Base-by-base conservation (phyloP, 345 rosid species). In the Pelargonium nanum region DNA sequence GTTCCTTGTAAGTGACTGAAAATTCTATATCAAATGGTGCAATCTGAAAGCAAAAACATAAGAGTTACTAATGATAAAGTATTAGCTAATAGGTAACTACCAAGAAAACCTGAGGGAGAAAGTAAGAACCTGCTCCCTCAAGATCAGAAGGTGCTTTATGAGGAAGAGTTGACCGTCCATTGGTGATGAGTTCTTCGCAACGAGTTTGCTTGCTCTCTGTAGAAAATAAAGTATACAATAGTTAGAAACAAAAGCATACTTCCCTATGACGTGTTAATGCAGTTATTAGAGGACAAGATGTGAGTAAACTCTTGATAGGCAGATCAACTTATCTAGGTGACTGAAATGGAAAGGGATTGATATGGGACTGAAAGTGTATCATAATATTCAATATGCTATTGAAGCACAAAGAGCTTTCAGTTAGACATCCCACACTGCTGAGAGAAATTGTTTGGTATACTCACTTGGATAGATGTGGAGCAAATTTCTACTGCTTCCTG, bases 401-500 rank as follows among this genome's bases (percentile, higher is more conserved):
- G n/a, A n/a, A n/a, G n/a, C n/a, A n/a, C n/a, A n/a, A n/a, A n/a
- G 40, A 30, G 40, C 40, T 30, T 30, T 12, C 40, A 30, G 40
- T 30, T 30, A 30, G 9, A 30, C 40, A 30, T 30, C 9, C 40
- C 10, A 30, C 40, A 30, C 9, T 40, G 48, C 48, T 6, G 9
- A 6, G 48, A 40, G 16, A 40, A 40, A 30, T 30, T 30, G 5
- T 50, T 65, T 67, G 70, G 70, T 44, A 67, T 32, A 73, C 91
- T 84, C 75, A 93, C 97, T 72, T 89, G 99, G 73, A 93, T 78
- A 40, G 95, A 93, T 55, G 61, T 64, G 26, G 97, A 81, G 77
- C 99, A 93, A 70, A 89, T 80, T 84, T 93, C 99, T 16, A 93
- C 89, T 30, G 91, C 99, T 93, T 93, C 99, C 99, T 93, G 89